Percentiles rank a stretch among this genome's conserved stretches.
Evolutionary conservation across 768 basidiomycete species (phyloP).

Genomic region (Boletellus emodensis): DNA sequence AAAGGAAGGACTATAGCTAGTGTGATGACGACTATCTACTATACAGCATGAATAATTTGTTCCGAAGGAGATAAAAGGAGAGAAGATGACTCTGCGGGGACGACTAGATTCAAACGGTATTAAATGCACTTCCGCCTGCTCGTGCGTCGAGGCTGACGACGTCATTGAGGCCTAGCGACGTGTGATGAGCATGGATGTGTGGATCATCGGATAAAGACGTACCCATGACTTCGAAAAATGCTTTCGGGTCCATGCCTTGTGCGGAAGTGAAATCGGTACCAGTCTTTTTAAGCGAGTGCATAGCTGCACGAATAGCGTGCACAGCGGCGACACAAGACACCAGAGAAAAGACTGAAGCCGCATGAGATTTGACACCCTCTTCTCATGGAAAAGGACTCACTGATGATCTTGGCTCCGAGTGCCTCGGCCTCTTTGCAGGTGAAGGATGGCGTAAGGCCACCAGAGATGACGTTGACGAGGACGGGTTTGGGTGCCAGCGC

Average conservation of each 20-base stretch:
- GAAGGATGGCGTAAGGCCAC: slow-evolving; percentile 72
- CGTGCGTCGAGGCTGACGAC: slow-evolving; percentile 50
- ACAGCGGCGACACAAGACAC: slow-evolving; percentile 75
- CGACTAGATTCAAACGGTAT: slow-evolving; percentile 37
- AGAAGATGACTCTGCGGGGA: not conserved
- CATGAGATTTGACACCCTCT: not conserved
- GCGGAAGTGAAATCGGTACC: slow-evolving; percentile 65
- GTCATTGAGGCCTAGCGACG: slow-evolving; percentile 45
- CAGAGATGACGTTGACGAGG: slow-evolving; percentile 77
- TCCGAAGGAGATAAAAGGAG: not conserved
- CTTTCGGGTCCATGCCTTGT: slow-evolving; percentile 70
- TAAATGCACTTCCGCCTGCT: slow-evolving; percentile 59
- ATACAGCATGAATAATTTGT: slow-evolving; percentile 15
- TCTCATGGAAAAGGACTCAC: slow-evolving; percentile 37
- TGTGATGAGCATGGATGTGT: not conserved
- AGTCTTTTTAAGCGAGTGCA: slow-evolving; percentile 71
- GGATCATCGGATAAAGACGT: slow-evolving; percentile 12
- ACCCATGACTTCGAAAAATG: slow-evolving; percentile 79
- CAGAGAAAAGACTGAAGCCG: slow-evolving; percentile 59
- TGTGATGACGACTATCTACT: slow-evolving; percentile 16
- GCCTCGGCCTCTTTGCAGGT: slow-evolving; percentile 64
- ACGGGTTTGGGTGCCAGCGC: slow-evolving; percentile 73
- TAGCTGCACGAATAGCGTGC: slow-evolving; percentile 74
- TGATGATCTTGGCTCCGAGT: slow-evolving; percentile 74
- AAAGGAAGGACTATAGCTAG: slow-evolving; percentile 20